Percentiles rank a stretch among this genome's conserved stretches.
Evolutionary conservation across 352 stramenopile species (phyloP).

Genomic region (Phytophthora meadii): DNA sequence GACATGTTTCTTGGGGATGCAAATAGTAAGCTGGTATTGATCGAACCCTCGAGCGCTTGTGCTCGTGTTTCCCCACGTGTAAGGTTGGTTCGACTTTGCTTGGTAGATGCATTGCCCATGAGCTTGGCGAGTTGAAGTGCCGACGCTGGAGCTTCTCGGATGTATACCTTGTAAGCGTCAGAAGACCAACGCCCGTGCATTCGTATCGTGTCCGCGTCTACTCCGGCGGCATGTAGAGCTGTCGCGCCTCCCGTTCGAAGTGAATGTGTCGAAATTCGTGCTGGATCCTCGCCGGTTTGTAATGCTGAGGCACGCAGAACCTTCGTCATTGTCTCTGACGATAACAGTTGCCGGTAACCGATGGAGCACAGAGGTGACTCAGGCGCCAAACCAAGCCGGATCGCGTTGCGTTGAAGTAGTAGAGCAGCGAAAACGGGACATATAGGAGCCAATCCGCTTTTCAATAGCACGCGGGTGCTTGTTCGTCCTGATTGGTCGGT

Average conservation of each 20-base stretch:
- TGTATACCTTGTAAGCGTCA: conserved; percentile 7
- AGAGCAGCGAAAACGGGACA: not conserved
- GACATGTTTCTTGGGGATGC: too few species aligned
- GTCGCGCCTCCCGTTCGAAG: conserved; percentile 9
- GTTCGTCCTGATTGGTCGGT: not conserved
- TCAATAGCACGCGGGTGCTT: not conserved
- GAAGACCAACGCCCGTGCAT: conserved; percentile 20
- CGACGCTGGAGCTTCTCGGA: too few species aligned
- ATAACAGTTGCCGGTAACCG: not conserved
- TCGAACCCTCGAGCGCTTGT: too few species aligned
- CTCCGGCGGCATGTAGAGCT: conserved; percentile 1
- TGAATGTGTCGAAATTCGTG: conserved; percentile 12
- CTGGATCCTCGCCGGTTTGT: not conserved
- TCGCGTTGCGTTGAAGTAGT: conserved; percentile 8
- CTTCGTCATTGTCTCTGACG: conserved; percentile 15
- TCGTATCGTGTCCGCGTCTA: conserved; percentile 6
- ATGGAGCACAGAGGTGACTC: conserved; percentile 5
- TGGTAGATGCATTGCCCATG: too few species aligned
- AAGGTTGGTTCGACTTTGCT: too few species aligned
- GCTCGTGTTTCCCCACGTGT: too few species aligned
- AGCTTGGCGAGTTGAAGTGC: too few species aligned
- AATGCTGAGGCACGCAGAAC: conserved; percentile 12
- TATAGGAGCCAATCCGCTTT: not conserved
- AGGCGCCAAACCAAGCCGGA: not conserved
- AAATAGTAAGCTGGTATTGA: too few species aligned